Conservation (phyloP, 78 protist species). For the Paratrimastix pyriformis region DNA sequence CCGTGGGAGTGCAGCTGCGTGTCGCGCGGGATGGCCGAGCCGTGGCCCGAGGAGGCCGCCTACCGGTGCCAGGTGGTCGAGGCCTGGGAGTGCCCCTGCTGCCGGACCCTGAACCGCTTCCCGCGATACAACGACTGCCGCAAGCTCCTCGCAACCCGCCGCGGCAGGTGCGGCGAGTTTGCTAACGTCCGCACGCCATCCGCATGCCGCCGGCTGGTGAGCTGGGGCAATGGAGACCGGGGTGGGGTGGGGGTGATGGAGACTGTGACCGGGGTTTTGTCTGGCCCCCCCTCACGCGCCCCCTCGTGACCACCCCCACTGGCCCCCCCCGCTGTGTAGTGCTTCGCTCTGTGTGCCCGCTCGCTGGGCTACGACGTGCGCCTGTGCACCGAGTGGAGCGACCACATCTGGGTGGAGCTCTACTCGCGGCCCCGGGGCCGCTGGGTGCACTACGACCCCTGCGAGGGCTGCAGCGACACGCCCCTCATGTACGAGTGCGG, state of each 20-base stretch:
- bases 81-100: neutral
- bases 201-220: no score
- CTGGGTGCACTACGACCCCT: conserved; percentile 58
- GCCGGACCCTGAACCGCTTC: neutral
- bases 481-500: conserved; percentile 72
- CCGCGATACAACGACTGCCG: neutral
- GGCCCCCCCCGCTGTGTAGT: no score
- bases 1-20: no score
- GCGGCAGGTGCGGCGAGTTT: neutral
- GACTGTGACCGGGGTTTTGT: no score
- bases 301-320: no score
- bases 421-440: no score
- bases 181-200: no score
- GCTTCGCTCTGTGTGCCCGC: neutral
- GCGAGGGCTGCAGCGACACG: conserved; percentile 44
- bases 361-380: neutral
- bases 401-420: neutral
- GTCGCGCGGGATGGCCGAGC: no score
- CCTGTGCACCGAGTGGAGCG: neutral
- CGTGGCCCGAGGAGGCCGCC: neutral
- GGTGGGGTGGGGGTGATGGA: no score
- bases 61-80: neutral
- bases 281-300: no score
- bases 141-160: neutral
- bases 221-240: no score